Conservation (phyloP, 2,329 filamentous ascomycete species). For the Seiridium unicorne region DNA sequence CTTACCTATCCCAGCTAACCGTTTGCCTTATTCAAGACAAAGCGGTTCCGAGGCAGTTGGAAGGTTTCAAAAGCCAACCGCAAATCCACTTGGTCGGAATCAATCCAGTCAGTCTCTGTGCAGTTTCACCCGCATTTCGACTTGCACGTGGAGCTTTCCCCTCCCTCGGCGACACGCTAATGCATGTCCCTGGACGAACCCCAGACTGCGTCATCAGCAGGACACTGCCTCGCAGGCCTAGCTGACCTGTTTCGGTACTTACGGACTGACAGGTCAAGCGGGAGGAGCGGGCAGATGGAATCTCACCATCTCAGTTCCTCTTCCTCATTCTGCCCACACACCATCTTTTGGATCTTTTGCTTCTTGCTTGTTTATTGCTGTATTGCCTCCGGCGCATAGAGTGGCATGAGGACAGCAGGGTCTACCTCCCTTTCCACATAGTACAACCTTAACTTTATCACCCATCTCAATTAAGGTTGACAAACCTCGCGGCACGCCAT, state of each 20-base stretch:
- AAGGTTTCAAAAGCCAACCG: no score
- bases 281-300: no score
- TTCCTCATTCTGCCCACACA: no score
- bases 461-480: background rate
- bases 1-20: no score
- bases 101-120: background rate
- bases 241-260: background rate
- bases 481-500: constrained; percentile 13
- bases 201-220: background rate
- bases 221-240: background rate
- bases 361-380: no score
- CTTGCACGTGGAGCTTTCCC: background rate
- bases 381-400: background rate
- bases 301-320: no score
- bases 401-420: background rate
- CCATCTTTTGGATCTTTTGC: no score
- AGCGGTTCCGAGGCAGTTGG: no score
- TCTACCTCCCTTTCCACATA: no score
- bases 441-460: background rate
- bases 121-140: background rate
- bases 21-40: no score
- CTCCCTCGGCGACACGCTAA: constrained; percentile 1
- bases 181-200: background rate
- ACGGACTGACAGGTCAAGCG: no score
- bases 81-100: no score